Conservation (phyloP, 768 basidiomycete species). For the Pleurotus sapidus region DNA sequence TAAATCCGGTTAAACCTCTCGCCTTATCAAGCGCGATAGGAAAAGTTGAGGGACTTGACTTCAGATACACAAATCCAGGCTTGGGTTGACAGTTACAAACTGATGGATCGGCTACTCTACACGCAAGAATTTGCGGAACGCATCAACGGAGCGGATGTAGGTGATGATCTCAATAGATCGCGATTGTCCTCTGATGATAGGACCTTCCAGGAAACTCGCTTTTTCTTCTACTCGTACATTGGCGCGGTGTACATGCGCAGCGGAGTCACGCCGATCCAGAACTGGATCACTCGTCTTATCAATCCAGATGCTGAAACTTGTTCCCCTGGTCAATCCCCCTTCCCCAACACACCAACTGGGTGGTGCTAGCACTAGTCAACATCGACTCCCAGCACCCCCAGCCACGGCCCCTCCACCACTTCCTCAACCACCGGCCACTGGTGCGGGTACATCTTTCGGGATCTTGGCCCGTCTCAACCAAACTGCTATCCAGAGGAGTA, state of each 20-base stretch:
- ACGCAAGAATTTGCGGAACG: conserved; percentile 32
- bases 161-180: background rate
- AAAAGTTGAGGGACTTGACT: conserved; percentile 25
- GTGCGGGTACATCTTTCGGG: conserved; percentile 11
- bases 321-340: conserved; percentile 16
- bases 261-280: conserved; percentile 45
- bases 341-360: conserved; percentile 7
- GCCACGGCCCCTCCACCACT: conserved; percentile 8
- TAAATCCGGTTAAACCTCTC: background rate
- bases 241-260: conserved; percentile 64
- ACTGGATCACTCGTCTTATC: conserved; percentile 59
- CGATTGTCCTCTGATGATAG: background rate
- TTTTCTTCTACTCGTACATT: conserved; percentile 58
- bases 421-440: background rate
- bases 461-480: conserved; percentile 7
- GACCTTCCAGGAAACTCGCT: conserved; percentile 46
- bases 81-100: conserved; percentile 51
- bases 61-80: conserved; percentile 35
- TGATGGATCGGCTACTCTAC: conserved; percentile 53
- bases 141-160: conserved; percentile 35
- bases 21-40: conserved; percentile 14
- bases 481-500: conserved; percentile 9
- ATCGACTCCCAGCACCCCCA: background rate
- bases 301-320: conserved; percentile 37
- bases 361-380: background rate